phyloP scores from a whole-genome alignment of 2,329 filamentous ascomycete genomes.

The Colletotrichum falcatum region DNA sequence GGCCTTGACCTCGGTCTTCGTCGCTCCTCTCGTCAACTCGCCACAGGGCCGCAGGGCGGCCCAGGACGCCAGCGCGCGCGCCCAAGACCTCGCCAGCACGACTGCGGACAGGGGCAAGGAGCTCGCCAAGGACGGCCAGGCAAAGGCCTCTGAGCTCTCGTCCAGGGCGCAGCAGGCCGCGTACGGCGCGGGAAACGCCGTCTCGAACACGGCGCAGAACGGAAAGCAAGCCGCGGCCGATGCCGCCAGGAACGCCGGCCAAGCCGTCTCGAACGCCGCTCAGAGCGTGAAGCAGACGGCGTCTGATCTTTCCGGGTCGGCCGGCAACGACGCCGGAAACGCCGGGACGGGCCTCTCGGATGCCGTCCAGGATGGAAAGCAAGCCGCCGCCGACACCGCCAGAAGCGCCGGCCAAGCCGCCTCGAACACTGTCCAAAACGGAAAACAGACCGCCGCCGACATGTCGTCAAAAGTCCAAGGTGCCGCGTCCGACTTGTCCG shows the following conservation, averaged over 20 bases:
- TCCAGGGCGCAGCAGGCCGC: neutral
- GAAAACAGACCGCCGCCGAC: constrained; percentile 1
- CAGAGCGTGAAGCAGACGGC: neutral
- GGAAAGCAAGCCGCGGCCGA: neutral
- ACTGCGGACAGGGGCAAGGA: constrained; percentile 17
- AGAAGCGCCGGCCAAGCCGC: neutral
- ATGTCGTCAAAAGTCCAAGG: neutral
- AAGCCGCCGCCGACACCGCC: neutral
- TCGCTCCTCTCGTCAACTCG: constrained; percentile 23
- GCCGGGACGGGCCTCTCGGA: neutral
- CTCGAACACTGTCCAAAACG: neutral
- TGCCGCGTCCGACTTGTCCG: neutral
- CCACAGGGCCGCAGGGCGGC: constrained; percentile 11
- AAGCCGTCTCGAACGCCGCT: neutral
- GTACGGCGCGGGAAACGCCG: neutral
- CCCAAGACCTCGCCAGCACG: constrained; percentile 22
- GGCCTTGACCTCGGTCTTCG: constrained; percentile 15
- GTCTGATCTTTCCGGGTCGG: neutral
- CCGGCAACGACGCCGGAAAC: neutral
- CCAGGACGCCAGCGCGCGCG: constrained; percentile 8
- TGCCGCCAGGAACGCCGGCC: neutral
- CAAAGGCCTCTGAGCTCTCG: constrained; percentile 9
- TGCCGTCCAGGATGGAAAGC: neutral
- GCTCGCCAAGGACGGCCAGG: constrained; percentile 21
- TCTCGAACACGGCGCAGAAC: neutral